Base-by-base conservation (phyloP, 176 grass and related monocot species). In the Thalia dealbata region DNA sequence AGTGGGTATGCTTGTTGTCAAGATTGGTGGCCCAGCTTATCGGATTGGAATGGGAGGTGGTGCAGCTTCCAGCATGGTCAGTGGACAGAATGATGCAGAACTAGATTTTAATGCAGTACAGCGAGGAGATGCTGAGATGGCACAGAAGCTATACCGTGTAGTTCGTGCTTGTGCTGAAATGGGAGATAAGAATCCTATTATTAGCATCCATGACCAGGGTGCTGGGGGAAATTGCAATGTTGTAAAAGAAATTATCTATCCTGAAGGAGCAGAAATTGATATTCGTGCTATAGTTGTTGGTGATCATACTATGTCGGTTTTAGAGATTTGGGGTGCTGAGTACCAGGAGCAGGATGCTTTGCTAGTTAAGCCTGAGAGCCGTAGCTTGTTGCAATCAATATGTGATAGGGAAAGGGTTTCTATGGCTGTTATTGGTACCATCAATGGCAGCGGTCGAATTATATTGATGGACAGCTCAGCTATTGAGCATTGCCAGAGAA, bases 11-110 rank as follows among this genome's bases (percentile, higher is more conserved):
- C 63, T 96, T 71, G 92, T 96, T 78, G 89, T 96, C 77, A 96
- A 96, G 87, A 92, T 96, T 54, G 89, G 92, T 74, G 92, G 92
- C 42, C 89, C 92, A 60, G 92, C 89, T 5, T 96, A 96, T 51
- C 84, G 89, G 75, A 96, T 96, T 78, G 92, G 92, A 69, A 96
- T 96, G 92, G 92, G 92, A 35, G 92, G 92, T 73, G 86, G 92
- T 74, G 92, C 92, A 12, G 89, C 92, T 30, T 96, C 92, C 15
- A 92, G 92, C 72, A 96, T 96, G 92, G 89, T 92, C 69, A 90
- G 92, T 62, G 92, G 92, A 52, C 85, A 91, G 48, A 96, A 96
- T 11, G 92, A 96, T 76, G 89, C 89, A 70, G 89, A 96, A 52
- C 76, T 96, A n/a, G 92, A 92, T 80, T 92, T 92, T 50, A 96